Conservation (phyloP, 2,329 filamentous ascomycete species). For the Zasmidium cellare region DNA sequence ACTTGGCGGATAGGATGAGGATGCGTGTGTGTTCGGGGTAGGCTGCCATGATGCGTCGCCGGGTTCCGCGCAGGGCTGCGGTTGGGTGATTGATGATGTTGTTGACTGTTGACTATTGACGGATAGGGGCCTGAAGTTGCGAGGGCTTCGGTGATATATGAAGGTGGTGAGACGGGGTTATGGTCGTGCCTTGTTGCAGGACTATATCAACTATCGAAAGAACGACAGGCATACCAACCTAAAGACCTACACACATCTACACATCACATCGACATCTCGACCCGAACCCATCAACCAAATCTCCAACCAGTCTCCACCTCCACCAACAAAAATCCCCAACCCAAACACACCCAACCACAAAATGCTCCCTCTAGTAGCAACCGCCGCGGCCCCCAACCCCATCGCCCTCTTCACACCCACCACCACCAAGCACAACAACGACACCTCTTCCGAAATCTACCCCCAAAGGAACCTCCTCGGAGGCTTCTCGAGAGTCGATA, state of each 20-base stretch:
- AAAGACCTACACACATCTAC: no score
- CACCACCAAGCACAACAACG: background rate
- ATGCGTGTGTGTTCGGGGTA: background rate
- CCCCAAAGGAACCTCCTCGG: background rate
- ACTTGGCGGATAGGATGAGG: background rate
- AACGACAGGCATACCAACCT: no score
- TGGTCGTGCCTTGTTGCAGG: no score
- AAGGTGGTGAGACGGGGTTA: background rate
- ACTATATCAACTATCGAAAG: no score
- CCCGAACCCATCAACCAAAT: no score
- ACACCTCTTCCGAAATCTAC: background rate
- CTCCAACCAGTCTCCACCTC: background rate
- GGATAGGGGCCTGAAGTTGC: background rate
- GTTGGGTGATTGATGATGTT: background rate
- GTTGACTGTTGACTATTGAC: no score
- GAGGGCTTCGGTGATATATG: background rate
- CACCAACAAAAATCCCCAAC: background rate
- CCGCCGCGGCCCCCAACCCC: background rate
- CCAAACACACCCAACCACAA: background rate
- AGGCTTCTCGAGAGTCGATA: background rate
- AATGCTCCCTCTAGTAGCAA: slow-evolving; percentile 1
- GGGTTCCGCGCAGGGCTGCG: no score
- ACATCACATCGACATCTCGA: no score
- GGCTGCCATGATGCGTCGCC: background rate
- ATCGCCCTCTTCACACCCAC: background rate